Evolutionary conservation across 306 rosid genomes (phyloP), one percentile per base, ranked within the genome.

Genomic region (Gleditsia sinensis): DNA sequence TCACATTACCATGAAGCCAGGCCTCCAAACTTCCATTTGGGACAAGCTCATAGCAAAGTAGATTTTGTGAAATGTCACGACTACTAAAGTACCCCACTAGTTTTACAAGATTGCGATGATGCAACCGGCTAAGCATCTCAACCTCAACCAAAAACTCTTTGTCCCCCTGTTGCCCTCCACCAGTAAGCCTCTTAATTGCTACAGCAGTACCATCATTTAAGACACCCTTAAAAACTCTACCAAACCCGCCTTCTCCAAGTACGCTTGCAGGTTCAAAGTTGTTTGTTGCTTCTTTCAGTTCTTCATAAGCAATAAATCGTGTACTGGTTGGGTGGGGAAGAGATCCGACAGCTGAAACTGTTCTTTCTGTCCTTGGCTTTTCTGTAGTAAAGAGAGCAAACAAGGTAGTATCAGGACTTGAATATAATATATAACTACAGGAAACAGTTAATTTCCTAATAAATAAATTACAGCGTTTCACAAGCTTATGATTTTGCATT

Each of bases 1-100:
- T 43, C 54, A 70, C 82, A 73, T 76, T 88, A 95, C 98, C 99
- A 82, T 95, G 99, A 62, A 95, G 98, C 99, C 99, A 92, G 50
- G 98, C 90, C 80, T 95, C 98, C 88, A 95, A 88, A 86, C 98
- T 92, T 81, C 99, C 99, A 88, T 95, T 95, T 24, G 98, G 84
- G 43, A 95, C 93, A 85, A 95, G 99, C 80, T 95, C 99, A 69
- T 92, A 95, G 90, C 99, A 95, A 68, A 95, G 91, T 53, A 90
- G 86, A 84, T 95, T 90, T 71, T 94, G 99, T 65, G 99, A 88
- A 16, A 93, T 83, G 78, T 90, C 97, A 32, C 92, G 92, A 64
- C 66, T 90, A 78, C 96, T 83, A 57, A 86, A 95, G 81, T 95
- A 95, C 49, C 99, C 98, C 67, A 95, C 93, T 72, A 95, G 84